phyloP scores from a whole-genome alignment of 129 eudicot species.

The Cynara cardunculus region DNA sequence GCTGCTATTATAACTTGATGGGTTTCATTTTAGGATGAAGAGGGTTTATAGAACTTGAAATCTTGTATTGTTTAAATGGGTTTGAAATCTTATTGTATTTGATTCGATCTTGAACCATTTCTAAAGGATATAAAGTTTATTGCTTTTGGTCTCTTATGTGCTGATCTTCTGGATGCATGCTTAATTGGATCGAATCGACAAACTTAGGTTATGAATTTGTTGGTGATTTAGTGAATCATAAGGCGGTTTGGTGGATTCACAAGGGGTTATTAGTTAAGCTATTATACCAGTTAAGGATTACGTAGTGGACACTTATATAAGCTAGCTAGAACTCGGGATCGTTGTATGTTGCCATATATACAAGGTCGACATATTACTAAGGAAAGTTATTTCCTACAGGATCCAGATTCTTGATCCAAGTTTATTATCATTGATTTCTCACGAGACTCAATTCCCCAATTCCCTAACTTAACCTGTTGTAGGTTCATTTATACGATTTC shows the following conservation, averaged over 20 bases:
- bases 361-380: no score
- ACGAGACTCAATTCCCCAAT: no score
- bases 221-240: background rate
- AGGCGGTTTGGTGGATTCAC: background rate
- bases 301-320: no score
- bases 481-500: no score
- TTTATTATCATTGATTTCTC: no score
- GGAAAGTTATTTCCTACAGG: no score
- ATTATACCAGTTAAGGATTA: no score
- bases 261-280: background rate
- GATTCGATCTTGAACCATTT: background rate
- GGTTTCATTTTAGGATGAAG: background rate
- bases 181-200: background rate
- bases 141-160: background rate
- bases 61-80: background rate
- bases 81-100: background rate
- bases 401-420: no score
- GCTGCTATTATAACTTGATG: slow-evolving; percentile 29
- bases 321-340: no score
- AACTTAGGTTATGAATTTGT: background rate
- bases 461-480: no score
- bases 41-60: background rate
- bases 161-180: background rate
- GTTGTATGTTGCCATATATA: no score
- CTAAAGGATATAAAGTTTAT: background rate